These are phyloP conservation scores for Maudiozyma saulgeensis DNA, from an alignment of 805 yeast genomes.

Conservation along the genomic window DNA sequence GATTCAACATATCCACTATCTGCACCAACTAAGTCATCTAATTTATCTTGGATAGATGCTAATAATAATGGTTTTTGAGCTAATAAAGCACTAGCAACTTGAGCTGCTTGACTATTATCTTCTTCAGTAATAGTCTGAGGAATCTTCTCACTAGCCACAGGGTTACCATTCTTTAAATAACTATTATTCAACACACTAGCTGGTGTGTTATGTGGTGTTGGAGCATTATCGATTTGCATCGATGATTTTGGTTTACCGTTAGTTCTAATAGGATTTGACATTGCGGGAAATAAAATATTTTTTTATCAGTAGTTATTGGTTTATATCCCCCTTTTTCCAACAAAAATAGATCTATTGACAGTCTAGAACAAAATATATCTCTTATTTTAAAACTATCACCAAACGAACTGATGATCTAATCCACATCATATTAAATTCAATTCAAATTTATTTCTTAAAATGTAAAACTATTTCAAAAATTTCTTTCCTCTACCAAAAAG, in stretches of 20 bases:
- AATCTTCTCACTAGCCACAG: constrained; percentile 35
- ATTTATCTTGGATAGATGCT: constrained; percentile 81
- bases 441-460: no score
- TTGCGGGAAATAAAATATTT: not conserved
- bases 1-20: constrained; percentile 78
- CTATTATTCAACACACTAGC: constrained; percentile 66
- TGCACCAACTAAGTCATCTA: constrained; percentile 75
- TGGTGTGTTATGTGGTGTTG: constrained; percentile 98
- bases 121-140: constrained; percentile 71
- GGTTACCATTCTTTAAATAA: constrained; percentile 52
- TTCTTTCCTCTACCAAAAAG: no score
- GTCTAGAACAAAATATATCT: no score
- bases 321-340: not conserved
- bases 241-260: constrained; percentile 34
- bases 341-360: no score
- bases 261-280: constrained; percentile 84
- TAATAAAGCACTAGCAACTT: constrained; percentile 20
- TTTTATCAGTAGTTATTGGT: no score
- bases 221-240: constrained; percentile 81
- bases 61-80: constrained; percentile 75
- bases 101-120: constrained; percentile 35
- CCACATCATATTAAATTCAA: no score
- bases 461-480: no score
- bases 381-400: no score
- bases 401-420: no score